A percentile compares a stretch with the other conserved stretches of the same genome.
phyloP scores from a whole-genome alignment of 1,139 yeast species.

The Kurtzmaniella quercitrusa region DNA sequence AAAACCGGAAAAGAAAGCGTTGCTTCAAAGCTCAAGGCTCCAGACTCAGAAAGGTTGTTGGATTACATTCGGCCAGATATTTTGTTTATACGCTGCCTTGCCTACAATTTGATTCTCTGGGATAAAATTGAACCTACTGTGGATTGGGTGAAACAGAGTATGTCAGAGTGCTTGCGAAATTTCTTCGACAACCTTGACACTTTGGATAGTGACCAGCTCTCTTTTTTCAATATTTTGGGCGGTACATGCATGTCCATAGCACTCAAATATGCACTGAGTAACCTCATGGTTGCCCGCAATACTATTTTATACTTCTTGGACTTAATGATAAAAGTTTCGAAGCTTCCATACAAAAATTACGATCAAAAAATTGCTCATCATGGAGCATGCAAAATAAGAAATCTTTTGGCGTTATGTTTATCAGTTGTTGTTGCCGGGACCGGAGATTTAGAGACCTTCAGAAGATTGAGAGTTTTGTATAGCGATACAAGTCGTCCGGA shows the following conservation, averaged over 20 bases:
- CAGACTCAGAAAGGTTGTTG: slow-evolving; percentile 55
- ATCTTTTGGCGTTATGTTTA: slow-evolving; percentile 57
- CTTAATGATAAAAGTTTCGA: slow-evolving; percentile 50
- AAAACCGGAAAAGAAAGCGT: slow-evolving; percentile 59
- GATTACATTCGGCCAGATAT: slow-evolving; percentile 83
- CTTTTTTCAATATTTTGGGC: slow-evolving; percentile 64
- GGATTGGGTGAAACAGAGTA: slow-evolving; percentile 59
- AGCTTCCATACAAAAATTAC: slow-evolving; percentile 44
- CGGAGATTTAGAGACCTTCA: slow-evolving; percentile 77
- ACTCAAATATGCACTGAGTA: slow-evolving; percentile 71
- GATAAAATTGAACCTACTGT: slow-evolving; percentile 47
- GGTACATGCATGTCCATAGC: slow-evolving; percentile 79
- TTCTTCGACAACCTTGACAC: slow-evolving; percentile 21
- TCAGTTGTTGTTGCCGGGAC: slow-evolving; percentile 87
- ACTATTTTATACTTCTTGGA: slow-evolving; percentile 64
- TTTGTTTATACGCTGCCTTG: slow-evolving; percentile 63
- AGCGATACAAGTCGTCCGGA: slow-evolving; percentile 44
- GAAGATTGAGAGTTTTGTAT: slow-evolving; percentile 69
- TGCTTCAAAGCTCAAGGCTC: slow-evolving; percentile 63
- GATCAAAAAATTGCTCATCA: slow-evolving; percentile 60
- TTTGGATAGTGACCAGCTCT: slow-evolving; percentile 61
- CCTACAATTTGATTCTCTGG: slow-evolving; percentile 79
- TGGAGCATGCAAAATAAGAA: slow-evolving; percentile 56
- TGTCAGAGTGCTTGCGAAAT: slow-evolving; percentile 43
- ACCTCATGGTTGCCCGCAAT: slow-evolving; percentile 50